Conservation (phyloP, 2,329 filamentous ascomycete genomes). For the Calonectria hongkongensis region DNA sequence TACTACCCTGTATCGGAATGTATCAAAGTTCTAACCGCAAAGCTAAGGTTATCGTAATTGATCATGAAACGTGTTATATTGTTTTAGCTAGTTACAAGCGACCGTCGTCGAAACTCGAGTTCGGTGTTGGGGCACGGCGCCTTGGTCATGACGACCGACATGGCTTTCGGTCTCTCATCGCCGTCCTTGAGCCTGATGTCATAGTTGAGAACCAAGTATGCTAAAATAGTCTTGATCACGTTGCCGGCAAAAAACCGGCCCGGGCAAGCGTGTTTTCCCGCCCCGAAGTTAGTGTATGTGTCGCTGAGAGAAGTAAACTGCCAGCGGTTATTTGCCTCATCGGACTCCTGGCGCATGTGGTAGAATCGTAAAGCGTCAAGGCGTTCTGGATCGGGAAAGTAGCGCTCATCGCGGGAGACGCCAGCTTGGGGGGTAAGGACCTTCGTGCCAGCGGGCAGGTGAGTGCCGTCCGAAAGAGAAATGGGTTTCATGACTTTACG, state of each 20-base stretch:
- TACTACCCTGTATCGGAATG: conserved; percentile 16
- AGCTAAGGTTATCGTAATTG: neutral
- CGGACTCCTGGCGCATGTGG: conserved; percentile 62
- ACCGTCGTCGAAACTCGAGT: conserved; percentile 63
- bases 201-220: conserved; percentile 65
- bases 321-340: conserved; percentile 62
- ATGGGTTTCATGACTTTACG: conserved; percentile 68
- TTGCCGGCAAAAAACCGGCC: conserved; percentile 69
- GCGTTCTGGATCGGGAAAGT: conserved; percentile 63
- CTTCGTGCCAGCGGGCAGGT: conserved; percentile 65
- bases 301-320: conserved; percentile 66
- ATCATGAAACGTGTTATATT: neutral
- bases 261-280: conserved; percentile 68
- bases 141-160: conserved; percentile 64
- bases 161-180: conserved; percentile 61
- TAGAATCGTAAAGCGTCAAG: conserved; percentile 72
- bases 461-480: conserved; percentile 66
- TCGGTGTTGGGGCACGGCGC: conserved; percentile 63
- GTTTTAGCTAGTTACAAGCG: conserved; percentile 40
- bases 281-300: conserved; percentile 68
- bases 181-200: conserved; percentile 64
- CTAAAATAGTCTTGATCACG: conserved; percentile 67
- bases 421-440: conserved; percentile 64
- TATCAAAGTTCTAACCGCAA: neutral
- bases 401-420: conserved; percentile 63